Evolutionary conservation across 1,284 basidiomycete genomes (phyloP), one percentile per base, ranked within the genome.

Genomic region (Caloboletus firmus): DNA sequence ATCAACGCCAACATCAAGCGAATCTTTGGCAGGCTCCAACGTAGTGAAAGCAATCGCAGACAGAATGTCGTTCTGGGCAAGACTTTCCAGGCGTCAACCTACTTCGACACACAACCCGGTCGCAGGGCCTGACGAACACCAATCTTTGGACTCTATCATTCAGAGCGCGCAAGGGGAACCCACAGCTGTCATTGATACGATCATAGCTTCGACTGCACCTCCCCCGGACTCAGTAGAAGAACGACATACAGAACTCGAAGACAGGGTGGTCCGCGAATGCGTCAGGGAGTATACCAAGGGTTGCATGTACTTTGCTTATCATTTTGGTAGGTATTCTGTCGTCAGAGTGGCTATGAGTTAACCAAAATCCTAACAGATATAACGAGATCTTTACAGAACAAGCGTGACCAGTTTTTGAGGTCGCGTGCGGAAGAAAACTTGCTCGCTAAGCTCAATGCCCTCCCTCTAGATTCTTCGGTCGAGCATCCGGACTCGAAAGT

Each of bases 251-350:
- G 86, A 90, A 63, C 71, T 94, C 10, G 91, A 93, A 63, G 76
- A 79, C 34, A 91, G 91, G 72, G 83, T 93, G 39, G 72, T 92
- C n/a, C 78, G 82, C 32, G 88, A 92, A 69, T 81, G 79, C 45
- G 75, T 91, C 32, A 77, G 79, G 54, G 83, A 89, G 59, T 90
- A 84, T 61, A 78, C 79, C 8, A 87, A 87, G 60, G 89, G 88
- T 10, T 85, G 83, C 41, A 91, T 93, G 87, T 91, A 86, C 70
- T 92, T 90, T 62, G 77, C 90, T 1, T 87, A 91, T 65, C 81
- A 77, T 53, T 91, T 91, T 59, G 89, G 90, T 89, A 65, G 49
- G 75, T 59, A 17, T 40, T 17, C 17, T 53, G n/a, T 31, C 40
- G 6, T 37, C 22, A 9, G 20, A 20, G 11, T 39, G 30, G 37